Evolutionary conservation across 805 yeast genomes (phyloP).

Genomic region (Helenozyma rhizophorensis): DNA sequence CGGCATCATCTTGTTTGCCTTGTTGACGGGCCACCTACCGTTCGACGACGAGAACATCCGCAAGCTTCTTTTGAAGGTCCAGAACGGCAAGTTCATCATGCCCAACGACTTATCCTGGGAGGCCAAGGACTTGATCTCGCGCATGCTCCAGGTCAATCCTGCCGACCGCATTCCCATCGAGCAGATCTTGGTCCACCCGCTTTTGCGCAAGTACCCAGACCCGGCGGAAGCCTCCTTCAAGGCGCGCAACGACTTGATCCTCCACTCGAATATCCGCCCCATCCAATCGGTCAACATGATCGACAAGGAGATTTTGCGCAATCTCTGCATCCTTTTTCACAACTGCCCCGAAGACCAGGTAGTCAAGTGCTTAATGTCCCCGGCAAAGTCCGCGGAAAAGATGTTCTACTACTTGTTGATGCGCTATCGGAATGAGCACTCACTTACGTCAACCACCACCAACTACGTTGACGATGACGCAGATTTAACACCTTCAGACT

Average conservation of each 20-base stretch:
- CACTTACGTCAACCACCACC: slow-evolving; percentile 33
- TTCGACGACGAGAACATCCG: slow-evolving; percentile 96
- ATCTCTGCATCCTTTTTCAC: slow-evolving; percentile 76
- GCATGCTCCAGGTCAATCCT: slow-evolving; percentile 84
- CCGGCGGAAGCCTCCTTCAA: slow-evolving; percentile 8
- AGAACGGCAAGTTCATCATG: slow-evolving; percentile 81
- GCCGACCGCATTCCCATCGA: slow-evolving; percentile 70
- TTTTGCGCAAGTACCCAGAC: slow-evolving; percentile 67
- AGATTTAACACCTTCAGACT: slow-evolving; percentile 19
- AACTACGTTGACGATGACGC: slow-evolving; percentile 24
- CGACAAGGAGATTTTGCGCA: slow-evolving; percentile 71
- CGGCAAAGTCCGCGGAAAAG: slow-evolving; percentile 68
- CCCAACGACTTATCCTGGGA: slow-evolving; percentile 75
- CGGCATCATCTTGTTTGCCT: slow-evolving; percentile 90
- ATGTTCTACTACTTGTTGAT: slow-evolving; percentile 71
- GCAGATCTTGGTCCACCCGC: slow-evolving; percentile 76
- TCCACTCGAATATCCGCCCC: slow-evolving; percentile 26
- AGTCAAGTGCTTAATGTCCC: slow-evolving; percentile 46
- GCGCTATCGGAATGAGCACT: slow-evolving; percentile 62
- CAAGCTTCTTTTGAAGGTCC: slow-evolving; percentile 81
- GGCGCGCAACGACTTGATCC: slow-evolving; percentile 5
- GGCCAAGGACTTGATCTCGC: slow-evolving; percentile 79
- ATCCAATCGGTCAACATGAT: slow-evolving; percentile 44
- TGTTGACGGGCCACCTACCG: slow-evolving; percentile 91
- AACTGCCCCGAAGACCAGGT: slow-evolving; percentile 60